Evolutionary conservation across 495 filamentous ascomycete genomes (phyloP).

Genomic region (Hyaloscypha finlandica): DNA sequence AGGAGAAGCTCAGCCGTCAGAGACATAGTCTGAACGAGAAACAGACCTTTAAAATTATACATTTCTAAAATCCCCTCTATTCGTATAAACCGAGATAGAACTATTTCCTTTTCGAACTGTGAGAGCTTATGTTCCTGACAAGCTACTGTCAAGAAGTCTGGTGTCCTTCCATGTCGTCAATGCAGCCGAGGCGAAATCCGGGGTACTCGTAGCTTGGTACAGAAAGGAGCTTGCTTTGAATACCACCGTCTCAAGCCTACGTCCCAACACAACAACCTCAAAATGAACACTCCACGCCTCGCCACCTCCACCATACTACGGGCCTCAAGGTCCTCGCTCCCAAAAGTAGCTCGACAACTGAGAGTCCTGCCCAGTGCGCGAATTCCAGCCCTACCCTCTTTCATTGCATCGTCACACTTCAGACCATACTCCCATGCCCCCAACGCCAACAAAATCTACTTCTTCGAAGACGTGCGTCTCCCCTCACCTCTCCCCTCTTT

Average conservation of each 20-base stretch:
- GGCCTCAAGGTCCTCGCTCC: conserved; percentile 21
- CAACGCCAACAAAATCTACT: conserved; percentile 44
- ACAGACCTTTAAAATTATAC: too few species aligned
- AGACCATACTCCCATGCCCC: conserved; percentile 24
- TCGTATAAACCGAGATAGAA: background rate
- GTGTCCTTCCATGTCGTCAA: background rate
- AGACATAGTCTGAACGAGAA: too few species aligned
- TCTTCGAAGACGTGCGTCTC: conserved; percentile 44
- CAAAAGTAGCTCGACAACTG: conserved; percentile 13
- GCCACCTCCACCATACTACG: conserved; percentile 26
- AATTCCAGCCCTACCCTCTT: background rate
- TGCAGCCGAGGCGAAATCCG: background rate
- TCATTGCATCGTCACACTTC: conserved; percentile 1
- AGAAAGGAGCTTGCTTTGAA: background rate
- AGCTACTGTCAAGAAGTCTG: background rate
- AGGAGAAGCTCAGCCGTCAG: too few species aligned
- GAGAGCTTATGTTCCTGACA: background rate
- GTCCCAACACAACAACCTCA: conserved; percentile 11
- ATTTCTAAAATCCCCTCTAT: too few species aligned
- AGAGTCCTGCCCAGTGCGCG: conserved; percentile 7
- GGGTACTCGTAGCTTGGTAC: background rate
- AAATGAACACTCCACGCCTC: conserved; percentile 27
- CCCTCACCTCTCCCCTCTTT: conserved; percentile 1
- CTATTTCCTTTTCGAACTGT: background rate
- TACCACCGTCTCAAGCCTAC: background rate